A percentile compares a stretch with the other conserved stretches of the same genome.
Evolutionary conservation across 192 early-diverging fungal genomes (phyloP).

Genomic region (Rhizoclosmatium globosum): DNA sequence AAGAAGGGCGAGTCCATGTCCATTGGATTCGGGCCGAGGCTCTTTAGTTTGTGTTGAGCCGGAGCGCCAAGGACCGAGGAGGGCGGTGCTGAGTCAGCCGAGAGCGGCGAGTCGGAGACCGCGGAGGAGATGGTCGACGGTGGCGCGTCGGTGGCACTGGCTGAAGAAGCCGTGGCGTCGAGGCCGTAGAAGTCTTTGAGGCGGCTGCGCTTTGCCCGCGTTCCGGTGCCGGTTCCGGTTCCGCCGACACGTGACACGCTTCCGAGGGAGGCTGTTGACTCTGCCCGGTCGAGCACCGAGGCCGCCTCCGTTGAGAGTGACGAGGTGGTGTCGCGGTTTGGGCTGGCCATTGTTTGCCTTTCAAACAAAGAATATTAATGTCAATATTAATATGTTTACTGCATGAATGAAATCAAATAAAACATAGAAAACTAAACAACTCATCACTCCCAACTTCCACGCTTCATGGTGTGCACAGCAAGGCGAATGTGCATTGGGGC

Average conservation of each 20-base stretch:
- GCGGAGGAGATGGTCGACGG: slow-evolving; percentile 16
- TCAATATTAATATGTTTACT: too few species aligned
- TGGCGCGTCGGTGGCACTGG: slow-evolving; percentile 13
- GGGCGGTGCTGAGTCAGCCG: neutral
- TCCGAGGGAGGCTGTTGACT: too few species aligned
- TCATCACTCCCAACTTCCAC: neutral
- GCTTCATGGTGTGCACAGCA: neutral
- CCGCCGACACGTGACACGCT: too few species aligned
- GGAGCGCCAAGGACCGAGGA: neutral
- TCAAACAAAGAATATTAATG: neutral
- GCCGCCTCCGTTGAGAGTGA: neutral
- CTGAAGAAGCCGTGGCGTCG: neutral
- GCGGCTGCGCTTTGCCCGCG: neutral
- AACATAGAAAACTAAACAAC: neutral
- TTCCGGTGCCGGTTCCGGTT: too few species aligned
- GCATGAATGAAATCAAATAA: neutral
- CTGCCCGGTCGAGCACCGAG: too few species aligned
- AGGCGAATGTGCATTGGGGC: neutral
- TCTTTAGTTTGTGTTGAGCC: slow-evolving; percentile 16
- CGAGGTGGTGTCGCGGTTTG: neutral
- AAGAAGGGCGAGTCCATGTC: slow-evolving; percentile 79
- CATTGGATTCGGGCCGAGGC: slow-evolving; percentile 62
- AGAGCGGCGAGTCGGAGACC: neutral
- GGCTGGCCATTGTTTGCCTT: neutral
- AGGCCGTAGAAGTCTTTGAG: slow-evolving; percentile 22